Conservation (phyloP, 164 flowering plant species). For the Dillenia turbinata region DNA sequence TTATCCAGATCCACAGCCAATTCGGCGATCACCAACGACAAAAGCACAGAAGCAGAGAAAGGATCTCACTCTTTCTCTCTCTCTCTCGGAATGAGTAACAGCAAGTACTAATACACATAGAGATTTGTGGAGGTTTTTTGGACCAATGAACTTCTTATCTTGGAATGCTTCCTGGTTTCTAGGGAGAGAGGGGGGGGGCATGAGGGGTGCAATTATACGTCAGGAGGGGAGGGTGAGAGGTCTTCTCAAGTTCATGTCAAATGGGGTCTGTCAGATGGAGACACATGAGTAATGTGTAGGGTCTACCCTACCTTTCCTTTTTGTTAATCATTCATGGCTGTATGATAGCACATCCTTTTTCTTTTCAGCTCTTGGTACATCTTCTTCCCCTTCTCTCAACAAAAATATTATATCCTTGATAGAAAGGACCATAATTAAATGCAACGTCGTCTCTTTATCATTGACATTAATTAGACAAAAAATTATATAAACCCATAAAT, state of each 20-base stretch:
- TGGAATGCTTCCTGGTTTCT: background rate
- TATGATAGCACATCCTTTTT: too few relatives aligned
- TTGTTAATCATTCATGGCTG: too few relatives aligned
- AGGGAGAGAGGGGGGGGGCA: constrained; percentile 4
- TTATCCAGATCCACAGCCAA: constrained; percentile 15
- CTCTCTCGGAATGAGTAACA: background rate
- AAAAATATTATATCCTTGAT: too few relatives aligned
- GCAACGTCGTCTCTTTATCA: too few relatives aligned
- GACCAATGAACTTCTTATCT: background rate
- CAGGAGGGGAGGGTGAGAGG: background rate
- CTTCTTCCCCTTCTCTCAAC: too few relatives aligned
- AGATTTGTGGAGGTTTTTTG: constrained; percentile 11
- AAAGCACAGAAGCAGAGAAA: background rate
- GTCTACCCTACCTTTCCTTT: background rate
- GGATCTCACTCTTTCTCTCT: too few relatives aligned
- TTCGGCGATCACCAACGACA: background rate
- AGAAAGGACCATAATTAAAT: too few relatives aligned
- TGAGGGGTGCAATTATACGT: too few relatives aligned
- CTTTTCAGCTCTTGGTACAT: too few relatives aligned
- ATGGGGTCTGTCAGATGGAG: background rate
- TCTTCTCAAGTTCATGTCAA: too few relatives aligned
- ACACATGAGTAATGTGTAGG: background rate
- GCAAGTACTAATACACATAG: constrained; percentile 9
- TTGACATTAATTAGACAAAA: too few relatives aligned
- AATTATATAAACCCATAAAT: too few relatives aligned